phyloP scores from a whole-genome alignment of 345 rosid species.

The Eucalyptus brandiana region DNA sequence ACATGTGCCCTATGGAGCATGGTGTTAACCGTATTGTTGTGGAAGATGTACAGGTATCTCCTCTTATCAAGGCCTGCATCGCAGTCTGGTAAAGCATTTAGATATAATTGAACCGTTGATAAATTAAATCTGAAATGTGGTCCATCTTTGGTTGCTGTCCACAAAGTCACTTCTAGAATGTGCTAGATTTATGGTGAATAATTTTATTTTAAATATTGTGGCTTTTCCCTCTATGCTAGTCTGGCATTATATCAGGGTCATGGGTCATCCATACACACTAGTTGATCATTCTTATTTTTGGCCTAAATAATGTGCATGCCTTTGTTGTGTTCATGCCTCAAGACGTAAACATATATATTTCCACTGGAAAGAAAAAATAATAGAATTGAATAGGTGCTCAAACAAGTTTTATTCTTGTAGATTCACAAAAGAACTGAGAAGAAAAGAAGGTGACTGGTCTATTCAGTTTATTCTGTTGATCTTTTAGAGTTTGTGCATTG shows the following conservation, averaged over 20 bases:
- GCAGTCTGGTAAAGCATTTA: neutral
- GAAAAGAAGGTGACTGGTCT: neutral
- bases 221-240: neutral
- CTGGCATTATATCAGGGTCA: neutral
- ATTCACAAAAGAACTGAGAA: neutral
- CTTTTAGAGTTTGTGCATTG: neutral
- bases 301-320: neutral
- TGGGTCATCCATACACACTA: neutral
- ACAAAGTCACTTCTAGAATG: neutral
- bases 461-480: neutral
- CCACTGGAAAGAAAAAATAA: neutral
- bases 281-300: neutral
- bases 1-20: conserved; percentile 99
- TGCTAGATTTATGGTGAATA: neutral
- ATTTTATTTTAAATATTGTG: neutral
- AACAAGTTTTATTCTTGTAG: neutral
- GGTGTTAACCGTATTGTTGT: conserved; percentile 95
- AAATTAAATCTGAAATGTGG: neutral
- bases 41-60: conserved; percentile 91
- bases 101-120: neutral
- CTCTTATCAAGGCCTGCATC: neutral
- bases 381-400: neutral
- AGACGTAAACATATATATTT: neutral
- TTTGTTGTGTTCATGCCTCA: neutral
- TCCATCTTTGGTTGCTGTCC: neutral